Conservation (phyloP, 164 flowering plant genomes). For the Chimonanthus praecox region DNA sequence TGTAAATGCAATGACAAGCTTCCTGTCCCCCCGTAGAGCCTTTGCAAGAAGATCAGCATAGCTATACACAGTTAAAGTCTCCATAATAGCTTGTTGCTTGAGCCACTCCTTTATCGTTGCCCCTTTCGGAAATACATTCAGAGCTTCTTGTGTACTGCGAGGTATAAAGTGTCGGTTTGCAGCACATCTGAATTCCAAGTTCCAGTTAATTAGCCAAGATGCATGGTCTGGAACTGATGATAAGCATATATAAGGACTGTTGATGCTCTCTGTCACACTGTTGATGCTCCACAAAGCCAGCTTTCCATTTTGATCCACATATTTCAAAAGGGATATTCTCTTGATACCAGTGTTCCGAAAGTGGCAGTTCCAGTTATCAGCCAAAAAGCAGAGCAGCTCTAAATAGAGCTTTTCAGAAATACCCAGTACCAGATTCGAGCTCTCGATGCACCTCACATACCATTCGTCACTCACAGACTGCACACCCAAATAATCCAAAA, state of each 20-base stretch:
- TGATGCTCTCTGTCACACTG: background rate
- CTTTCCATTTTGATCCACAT: slow-evolving; percentile 5
- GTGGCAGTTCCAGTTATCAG: slow-evolving; percentile 10
- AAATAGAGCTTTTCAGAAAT: slow-evolving; percentile 18
- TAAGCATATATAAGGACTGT: background rate
- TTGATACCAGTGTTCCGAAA: background rate
- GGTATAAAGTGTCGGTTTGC: slow-evolving; percentile 18
- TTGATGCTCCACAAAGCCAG: slow-evolving; percentile 5
- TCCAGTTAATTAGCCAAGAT: slow-evolving; percentile 24
- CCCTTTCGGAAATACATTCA: slow-evolving; percentile 2
- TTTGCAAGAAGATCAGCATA: slow-evolving; percentile 3
- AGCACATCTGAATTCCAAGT: slow-evolving; percentile 15
- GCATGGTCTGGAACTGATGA: slow-evolving; percentile 5
- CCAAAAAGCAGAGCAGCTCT: slow-evolving; percentile 24
- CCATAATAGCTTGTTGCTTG: slow-evolving; percentile 1
- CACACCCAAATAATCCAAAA: slow-evolving; percentile 19
- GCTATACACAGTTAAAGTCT: background rate
- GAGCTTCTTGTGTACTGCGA: background rate
- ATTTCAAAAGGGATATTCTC: slow-evolving; percentile 14
- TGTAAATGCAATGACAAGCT: slow-evolving; percentile 10
- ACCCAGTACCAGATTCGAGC: slow-evolving; percentile 11
- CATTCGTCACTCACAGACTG: slow-evolving; percentile 1
- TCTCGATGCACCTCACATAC: slow-evolving; percentile 12
- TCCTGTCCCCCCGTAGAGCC: background rate
- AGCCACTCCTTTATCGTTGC: slow-evolving; percentile 14